Percentiles rank a stretch among this genome's conserved stretches.
phyloP scores from a whole-genome alignment of 2,329 filamentous ascomycete genomes.

The Apiospora marii region DNA sequence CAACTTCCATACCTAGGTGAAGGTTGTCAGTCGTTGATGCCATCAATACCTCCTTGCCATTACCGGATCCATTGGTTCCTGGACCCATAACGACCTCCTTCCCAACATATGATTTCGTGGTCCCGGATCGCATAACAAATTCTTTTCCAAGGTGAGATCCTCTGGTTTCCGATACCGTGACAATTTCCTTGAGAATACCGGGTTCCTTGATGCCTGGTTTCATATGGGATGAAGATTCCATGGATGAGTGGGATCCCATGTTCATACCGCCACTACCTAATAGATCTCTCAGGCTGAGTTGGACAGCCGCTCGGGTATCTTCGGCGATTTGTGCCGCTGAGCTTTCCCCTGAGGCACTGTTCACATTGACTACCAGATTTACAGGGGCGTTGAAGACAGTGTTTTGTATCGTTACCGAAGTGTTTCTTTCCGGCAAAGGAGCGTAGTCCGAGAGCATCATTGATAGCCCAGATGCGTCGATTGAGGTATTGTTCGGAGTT shows the following conservation, averaged over 20 bases:
- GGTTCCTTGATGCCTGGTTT: too few species aligned
- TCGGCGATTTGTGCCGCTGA: background rate
- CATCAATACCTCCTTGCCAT: too few species aligned
- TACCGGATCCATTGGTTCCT: too few species aligned
- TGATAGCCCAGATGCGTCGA: background rate
- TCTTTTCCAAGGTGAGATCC: background rate
- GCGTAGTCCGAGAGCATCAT: background rate
- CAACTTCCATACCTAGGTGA: too few species aligned
- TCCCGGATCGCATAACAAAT: too few species aligned
- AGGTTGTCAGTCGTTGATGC: too few species aligned
- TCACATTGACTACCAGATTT: background rate
- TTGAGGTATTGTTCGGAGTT: background rate
- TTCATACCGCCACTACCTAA: background rate
- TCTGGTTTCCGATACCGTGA: background rate
- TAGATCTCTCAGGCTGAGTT: background rate
- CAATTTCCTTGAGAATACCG: too few species aligned
- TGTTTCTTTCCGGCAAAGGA: background rate
- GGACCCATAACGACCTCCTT: too few species aligned
- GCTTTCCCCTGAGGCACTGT: background rate
- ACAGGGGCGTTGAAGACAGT: background rate
- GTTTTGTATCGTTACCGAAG: background rate
- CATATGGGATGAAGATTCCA: too few species aligned
- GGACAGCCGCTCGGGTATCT: background rate
- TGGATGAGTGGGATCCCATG: background rate
- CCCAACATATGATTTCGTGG: too few species aligned